Percentiles rank a stretch among this genome's conserved stretches.
Conservation (phyloP, 2,329 filamentous ascomycete species). For the Exophiala oligosperma region DNA sequence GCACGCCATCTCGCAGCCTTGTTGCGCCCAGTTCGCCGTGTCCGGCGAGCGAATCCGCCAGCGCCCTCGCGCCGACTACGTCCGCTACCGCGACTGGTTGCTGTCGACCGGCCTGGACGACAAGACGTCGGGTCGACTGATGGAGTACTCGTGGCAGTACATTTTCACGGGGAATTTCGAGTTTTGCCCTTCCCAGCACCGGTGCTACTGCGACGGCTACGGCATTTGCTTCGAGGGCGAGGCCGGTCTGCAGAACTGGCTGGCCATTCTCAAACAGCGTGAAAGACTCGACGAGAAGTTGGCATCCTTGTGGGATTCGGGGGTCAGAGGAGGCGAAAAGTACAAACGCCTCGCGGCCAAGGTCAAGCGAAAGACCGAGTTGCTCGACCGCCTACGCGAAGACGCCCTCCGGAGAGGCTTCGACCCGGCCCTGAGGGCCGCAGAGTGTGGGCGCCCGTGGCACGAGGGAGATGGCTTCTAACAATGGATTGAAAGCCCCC, state of each 20-base stretch:
- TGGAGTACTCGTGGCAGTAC: conserved; percentile 66
- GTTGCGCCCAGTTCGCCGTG: conserved; percentile 65
- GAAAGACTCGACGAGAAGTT: conserved; percentile 44
- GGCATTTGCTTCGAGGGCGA: conserved; percentile 61
- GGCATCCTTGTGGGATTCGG: conserved; percentile 39
- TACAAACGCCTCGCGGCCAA: conserved; percentile 42
- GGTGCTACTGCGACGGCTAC: conserved; percentile 65
- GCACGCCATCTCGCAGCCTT: conserved; percentile 58
- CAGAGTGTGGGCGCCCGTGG: conserved; percentile 55
- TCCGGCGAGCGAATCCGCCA: conserved; percentile 58
- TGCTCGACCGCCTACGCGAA: conserved; percentile 43
- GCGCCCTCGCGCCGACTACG: conserved; percentile 55
- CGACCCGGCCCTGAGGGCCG: conserved; percentile 52
- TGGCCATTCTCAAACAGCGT: conserved; percentile 44
- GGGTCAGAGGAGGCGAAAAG: conserved; percentile 26
- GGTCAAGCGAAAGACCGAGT: conserved; percentile 44
- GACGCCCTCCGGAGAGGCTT: conserved; percentile 52
- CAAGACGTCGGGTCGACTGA: conserved; percentile 58
- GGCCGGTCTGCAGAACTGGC: conserved; percentile 49
- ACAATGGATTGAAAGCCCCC: conserved; percentile 12
- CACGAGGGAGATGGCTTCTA: conserved; percentile 57
- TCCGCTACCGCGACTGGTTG: conserved; percentile 62
- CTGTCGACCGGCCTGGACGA: conserved; percentile 57
- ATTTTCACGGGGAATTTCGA: conserved; percentile 55
- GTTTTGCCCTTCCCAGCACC: conserved; percentile 50